phyloP scores from a whole-genome alignment of 495 filamentous ascomycete species.

The Trichoderma asperelloides region DNA sequence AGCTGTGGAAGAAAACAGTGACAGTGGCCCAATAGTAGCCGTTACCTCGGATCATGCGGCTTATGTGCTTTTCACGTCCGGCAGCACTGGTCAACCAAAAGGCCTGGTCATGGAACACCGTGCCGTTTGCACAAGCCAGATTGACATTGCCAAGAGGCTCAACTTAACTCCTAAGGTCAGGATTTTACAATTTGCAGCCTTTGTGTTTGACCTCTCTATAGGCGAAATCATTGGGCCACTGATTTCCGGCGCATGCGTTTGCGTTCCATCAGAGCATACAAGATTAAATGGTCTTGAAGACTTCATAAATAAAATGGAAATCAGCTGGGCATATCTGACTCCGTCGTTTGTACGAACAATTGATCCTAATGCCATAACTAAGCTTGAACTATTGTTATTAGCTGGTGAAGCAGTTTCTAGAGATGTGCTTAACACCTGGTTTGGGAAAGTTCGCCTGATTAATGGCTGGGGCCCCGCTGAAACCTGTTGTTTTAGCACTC shows the following conservation, averaged over 20 bases:
- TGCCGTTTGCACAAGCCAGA: conserved; percentile 27
- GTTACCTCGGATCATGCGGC: not conserved
- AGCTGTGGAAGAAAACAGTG: not conserved
- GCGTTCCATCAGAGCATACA: conserved; percentile 31
- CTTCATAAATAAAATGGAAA: conserved; percentile 10
- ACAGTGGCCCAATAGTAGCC: not conserved
- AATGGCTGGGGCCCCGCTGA: conserved; percentile 18
- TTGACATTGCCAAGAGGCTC: conserved; percentile 24
- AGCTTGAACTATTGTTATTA: conserved; percentile 35
- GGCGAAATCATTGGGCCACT: conserved; percentile 38
- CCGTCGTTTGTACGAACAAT: conserved; percentile 39
- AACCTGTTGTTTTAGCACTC: conserved; percentile 1
- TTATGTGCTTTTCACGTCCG: conserved; percentile 40
- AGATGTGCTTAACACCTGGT: conserved; percentile 14
- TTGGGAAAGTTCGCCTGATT: conserved; percentile 19
- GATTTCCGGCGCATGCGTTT: conserved; percentile 37
- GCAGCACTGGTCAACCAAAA: conserved; percentile 40
- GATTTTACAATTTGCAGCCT: conserved; percentile 45
- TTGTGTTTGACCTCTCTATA: conserved; percentile 42
- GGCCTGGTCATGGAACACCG: conserved; percentile 35
- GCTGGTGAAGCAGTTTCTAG: conserved; percentile 28
- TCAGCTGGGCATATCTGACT: conserved; percentile 13
- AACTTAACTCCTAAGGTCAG: conserved; percentile 27
- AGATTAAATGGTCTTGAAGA: conserved; percentile 8
- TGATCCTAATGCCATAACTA: conserved; percentile 26